phyloP scores from a whole-genome alignment of 805 yeast species.

The Metschnikowia baotianmanensis region DNA sequence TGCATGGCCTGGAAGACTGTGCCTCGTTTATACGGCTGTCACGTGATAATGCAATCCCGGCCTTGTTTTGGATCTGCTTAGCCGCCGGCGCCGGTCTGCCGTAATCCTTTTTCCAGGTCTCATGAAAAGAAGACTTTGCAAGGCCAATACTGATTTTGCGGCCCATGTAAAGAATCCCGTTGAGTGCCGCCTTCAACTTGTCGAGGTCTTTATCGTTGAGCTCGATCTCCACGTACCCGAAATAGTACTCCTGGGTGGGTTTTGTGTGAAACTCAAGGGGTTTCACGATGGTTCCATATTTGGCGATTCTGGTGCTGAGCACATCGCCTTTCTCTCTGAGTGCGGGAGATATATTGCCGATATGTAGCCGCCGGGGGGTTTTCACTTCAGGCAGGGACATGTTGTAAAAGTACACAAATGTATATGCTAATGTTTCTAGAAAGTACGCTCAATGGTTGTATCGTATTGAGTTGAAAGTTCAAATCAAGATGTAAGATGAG shows the following conservation, averaged over 20 bases:
- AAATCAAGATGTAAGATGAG: too few species aligned
- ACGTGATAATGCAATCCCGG: conserved; percentile 33
- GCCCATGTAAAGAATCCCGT: conserved; percentile 78
- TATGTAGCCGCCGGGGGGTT: conserved; percentile 42
- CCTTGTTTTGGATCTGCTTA: conserved; percentile 27
- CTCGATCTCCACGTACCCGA: conserved; percentile 66
- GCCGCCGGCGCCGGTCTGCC: conserved; percentile 33
- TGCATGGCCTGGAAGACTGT: conserved; percentile 22
- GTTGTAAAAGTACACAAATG: too few species aligned
- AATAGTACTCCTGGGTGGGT: conserved; percentile 51
- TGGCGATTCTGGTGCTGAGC: conserved; percentile 54
- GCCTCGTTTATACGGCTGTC: conserved; percentile 45
- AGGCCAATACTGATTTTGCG: conserved; percentile 55
- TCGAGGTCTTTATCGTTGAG: conserved; percentile 44
- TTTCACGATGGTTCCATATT: conserved; percentile 55
- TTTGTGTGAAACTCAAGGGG: conserved; percentile 55
- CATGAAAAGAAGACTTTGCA: conserved; percentile 54
- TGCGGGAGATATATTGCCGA: conserved; percentile 63
- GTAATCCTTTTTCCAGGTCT: conserved; percentile 46
- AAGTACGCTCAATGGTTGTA: too few species aligned
- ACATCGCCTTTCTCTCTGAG: conserved; percentile 46
- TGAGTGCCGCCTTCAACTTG: conserved; percentile 53
- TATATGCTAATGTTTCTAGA: too few species aligned
- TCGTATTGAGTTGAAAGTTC: too few species aligned
- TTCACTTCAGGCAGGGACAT: conserved; percentile 1